Evolutionary conservation across 345 rosid species (phyloP), one percentile per base, ranked within the genome.

Genomic region (Dipteronia sinensis): DNA sequence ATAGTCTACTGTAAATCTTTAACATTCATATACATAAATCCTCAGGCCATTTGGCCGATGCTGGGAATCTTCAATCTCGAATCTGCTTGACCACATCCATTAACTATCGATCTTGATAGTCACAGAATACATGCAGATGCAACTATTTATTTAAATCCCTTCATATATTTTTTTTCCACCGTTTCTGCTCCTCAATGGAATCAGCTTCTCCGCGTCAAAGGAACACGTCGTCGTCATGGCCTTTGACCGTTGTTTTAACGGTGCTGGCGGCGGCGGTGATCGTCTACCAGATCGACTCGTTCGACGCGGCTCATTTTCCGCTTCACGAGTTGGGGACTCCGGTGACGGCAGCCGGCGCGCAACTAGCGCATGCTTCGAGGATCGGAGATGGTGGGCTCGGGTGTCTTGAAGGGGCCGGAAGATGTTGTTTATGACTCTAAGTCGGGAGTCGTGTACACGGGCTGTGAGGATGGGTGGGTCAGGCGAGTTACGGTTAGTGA

Each of bases 391-490:
- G 59, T 93, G 55, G 96, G 94, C 0, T 31, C 8, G 0, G 92
- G 89, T 47, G 69, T 62, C 72, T 66, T 93, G 62, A 65, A 16
- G 19, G 89, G 66, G 27, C 94, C 98, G 0, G 98, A 94, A 73
- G 98, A 94, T 75, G 70, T 94, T 47, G 86, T 80, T 0, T 89
- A 88, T 58, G 91, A 92, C 46, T 3, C 47, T 6, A 70, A 51
- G 44, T 79, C 91, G 5, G 72, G 77, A 6, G 16, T 84, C 29
- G 77, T 92, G 16, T 94, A 89, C 73, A 91, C 97, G 1, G 84
- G 91, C 1, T 89, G 90, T 27, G 79, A 42, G 0, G 98, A 94
- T 73, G 99, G 97, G n/a, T 95, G 99, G 99, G 77, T 95, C 49
- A 92, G 90, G 79, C 88, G 89, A 72, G 89, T 92, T 78, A 80